Evolutionary conservation across 495 filamentous ascomycete species (phyloP), one percentile per base, ranked within the genome.

Genomic region (Annulohypoxylon maeteangense): DNA sequence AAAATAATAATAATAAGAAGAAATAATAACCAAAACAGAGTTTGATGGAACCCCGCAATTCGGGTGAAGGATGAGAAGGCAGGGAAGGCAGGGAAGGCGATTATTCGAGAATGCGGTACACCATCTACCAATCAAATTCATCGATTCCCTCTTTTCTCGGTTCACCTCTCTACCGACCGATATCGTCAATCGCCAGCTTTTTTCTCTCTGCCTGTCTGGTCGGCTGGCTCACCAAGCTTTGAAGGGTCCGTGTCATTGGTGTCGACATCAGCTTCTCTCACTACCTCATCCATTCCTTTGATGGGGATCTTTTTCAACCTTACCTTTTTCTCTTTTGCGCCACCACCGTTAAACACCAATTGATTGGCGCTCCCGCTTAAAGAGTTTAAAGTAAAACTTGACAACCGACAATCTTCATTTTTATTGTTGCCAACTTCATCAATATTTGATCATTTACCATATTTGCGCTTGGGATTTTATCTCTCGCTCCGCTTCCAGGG

Each of bases 141-240:
- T 23, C 20, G 14, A 60, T 61, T 65, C n/a, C 55, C 55, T 54
- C 55, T 48, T 68, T 72, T 61, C 50, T 74, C 75, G 73, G 75
- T 59, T 74, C 57, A 74, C 73, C 62, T 67, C 75, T 67, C 66
- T 75, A 68, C 73, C 75, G 75, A 77, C 75, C 65, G 73, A 72
- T 70, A 76, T 69, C 70, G 70, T 68, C 70, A 74, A 61, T 71
- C 67, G 40, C 65, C 56, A 44, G 40, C 62, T 66, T 71, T 67
- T 72, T 57, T 48, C 50, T n/a, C n/a, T n/a, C n/a, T n/a, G n/a
- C n/a, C 53, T 62, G 18, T 25, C 57, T 61, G 29, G 63, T 48
- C 45, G 48, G 64, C 51, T 60, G 54, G 45, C 47, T 68, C 56
- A 63, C 42, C 57, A 23, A 45, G 23, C 36, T 47, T 45, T 40